Evolutionary conservation across 73 alveolate genomes (phyloP), one percentile per base, ranked within the genome.

Genomic region (Paraurostyla sp.): DNA sequence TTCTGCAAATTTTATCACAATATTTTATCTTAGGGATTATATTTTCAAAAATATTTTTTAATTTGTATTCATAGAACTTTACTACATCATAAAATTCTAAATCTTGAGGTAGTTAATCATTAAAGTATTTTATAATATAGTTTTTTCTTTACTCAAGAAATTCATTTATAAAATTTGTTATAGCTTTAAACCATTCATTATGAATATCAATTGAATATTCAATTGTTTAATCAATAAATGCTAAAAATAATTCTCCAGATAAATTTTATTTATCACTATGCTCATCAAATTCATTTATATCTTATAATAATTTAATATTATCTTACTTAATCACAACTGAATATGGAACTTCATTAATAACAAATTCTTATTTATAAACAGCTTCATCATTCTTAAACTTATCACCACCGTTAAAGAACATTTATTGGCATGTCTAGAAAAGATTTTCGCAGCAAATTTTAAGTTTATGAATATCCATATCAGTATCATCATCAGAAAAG

Each of bases 401-500:
- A 7, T 43, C 87, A 16, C 38, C 69, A 25, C 73, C 73, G n/a
- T 46, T 32, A 75, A 49, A 36, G 29, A 75, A 49, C 57, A 43
- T 29, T 25, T 75, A 9, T 18, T 25, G 2, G 56, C 87, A 46
- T 7, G 13, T 32, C 29, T 46, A 15, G 29, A 49, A 75, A 1
- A 75, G 32, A 23, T 75, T 43, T 46, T 75, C 87, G 29, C 87
- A 75, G 6, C 76, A 29, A n/a, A 48, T 75, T 46, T 46, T 75
- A 7, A 50, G 6, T 49, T 48, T 49, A 75, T 75, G 87, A 43
- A 48, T 49, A 25, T 75, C 87, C 69, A 75, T 75, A 49, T 75
- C 73, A 16, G 87, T 48, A 50, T 75, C 87, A 75, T 75, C 87
- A 75, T 75, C 87, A 4, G 33, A 13, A 48, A 46, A 50, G 3